Base-by-base conservation (phyloP, 805 yeast genomes). In the Komagataella kurtzmanii region DNA sequence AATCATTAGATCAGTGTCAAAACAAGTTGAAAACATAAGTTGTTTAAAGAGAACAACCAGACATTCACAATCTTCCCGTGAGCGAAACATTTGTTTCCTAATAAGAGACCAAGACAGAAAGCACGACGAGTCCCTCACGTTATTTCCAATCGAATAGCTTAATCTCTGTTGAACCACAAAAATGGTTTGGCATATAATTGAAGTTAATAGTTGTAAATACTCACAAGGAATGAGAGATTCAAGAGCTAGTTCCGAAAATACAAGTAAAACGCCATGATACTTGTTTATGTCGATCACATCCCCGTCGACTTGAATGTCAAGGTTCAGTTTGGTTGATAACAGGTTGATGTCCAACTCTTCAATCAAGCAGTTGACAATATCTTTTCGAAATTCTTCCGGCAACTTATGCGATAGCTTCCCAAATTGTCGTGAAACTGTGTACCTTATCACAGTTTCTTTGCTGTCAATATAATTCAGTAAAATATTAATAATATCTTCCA, bases 81-180 rank as follows among this genome's bases (percentile, higher is more conserved):
- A 21, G 7, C 8, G 24, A 30, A 30, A 30, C 46, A 51, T 46
- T 52, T 66, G 58, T 60, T 67, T 66, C 56, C 84, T 73, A 43
- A 78, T 72, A 17, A 85, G 51, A 0, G 95, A 77, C 98, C 98
- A 90, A n/a, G 80, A 66, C 0, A 86, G 78, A 59, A 85, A 90
- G 63, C 95, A 85, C 0, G 91, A 80, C 0, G 97, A 81, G 63
- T 90, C 98, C 53, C 95, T 73, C 1, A 91, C 74, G 57, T 83
- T 88, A 2, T 76, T 65, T 0, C 95, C 95, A 6, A 76, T 62
- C 0, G 80, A 67, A 19, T 70, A 67, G 0, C 80, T 75, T 6
- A 79, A 59, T 48, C 74, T 65, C 24, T 70, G 67, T 55, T 83
- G 87, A 52, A 82, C 83, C 50, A 85, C 75, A 54, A 75, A 80